These are phyloP conservation scores for Hanseniaspora sp. DNA, from an alignment of 1,139 yeast species.

Conservation along the genomic window DNA sequence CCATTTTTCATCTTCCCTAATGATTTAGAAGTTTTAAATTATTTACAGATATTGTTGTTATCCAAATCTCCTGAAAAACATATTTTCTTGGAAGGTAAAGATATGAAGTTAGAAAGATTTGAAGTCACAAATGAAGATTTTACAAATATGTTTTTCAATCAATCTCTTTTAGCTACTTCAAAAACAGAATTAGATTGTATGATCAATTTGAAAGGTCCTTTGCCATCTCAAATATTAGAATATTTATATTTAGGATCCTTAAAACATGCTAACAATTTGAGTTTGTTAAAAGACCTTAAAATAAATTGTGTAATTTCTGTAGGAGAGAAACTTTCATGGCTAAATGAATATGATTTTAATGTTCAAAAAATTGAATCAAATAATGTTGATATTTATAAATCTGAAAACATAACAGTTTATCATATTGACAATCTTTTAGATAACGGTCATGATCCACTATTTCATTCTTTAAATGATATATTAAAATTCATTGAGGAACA, in stretches of 20 bases:
- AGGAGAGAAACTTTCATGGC: conserved; percentile 69
- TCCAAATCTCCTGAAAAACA: conserved; percentile 24
- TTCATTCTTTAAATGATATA: conserved; percentile 35
- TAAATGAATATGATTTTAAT: conserved; percentile 22
- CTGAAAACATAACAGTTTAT: conserved; percentile 30
- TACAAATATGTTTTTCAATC: conserved; percentile 28
- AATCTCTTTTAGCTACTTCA: conserved; percentile 18
- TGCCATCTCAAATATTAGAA: conserved; percentile 52
- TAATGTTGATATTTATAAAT: conserved; percentile 20
- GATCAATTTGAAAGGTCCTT: conserved; percentile 30
- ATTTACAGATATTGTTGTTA: conserved; percentile 48
- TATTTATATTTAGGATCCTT: conserved; percentile 80
- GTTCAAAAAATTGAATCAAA: conserved; percentile 14
- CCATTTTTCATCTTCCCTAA: conserved; percentile 76
- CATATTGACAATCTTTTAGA: conserved; percentile 37
- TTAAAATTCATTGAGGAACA: conserved; percentile 37
- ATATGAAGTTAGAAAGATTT: conserved; percentile 14
- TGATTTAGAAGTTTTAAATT: conserved; percentile 56
- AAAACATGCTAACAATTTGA: conserved; percentile 65
- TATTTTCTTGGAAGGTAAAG: background rate
- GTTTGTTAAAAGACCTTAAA: conserved; percentile 52
- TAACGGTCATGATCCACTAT: conserved; percentile 42
- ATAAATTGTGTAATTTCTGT: conserved; percentile 72
- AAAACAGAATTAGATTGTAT: conserved; percentile 21
- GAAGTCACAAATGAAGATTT: conserved; percentile 28